phyloP scores from a whole-genome alignment of 140 eudicot genomes.

The Stevia rebaudiana region DNA sequence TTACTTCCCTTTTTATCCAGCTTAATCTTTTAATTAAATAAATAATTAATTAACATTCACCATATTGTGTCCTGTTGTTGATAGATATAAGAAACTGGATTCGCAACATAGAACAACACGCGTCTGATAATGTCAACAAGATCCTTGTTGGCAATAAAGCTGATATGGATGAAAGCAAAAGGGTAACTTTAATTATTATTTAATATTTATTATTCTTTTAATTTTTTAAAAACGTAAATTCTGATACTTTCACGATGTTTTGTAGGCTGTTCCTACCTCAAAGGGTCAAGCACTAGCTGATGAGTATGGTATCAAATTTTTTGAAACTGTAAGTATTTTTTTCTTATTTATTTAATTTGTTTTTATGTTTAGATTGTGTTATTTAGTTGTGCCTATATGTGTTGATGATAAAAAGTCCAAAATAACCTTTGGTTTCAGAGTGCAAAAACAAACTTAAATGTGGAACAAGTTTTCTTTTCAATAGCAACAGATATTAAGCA shows the following conservation, averaged over 20 bases:
- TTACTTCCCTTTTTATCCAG: neutral
- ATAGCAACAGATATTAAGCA: constrained; percentile 88
- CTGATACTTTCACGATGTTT: neutral
- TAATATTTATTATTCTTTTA: neutral
- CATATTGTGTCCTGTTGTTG: constrained; percentile 2
- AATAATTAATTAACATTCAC: neutral
- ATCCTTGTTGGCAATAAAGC: constrained; percentile 84
- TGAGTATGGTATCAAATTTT: constrained; percentile 85
- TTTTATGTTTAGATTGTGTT: neutral
- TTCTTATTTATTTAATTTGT: no score
- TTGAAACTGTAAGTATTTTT: constrained; percentile 93
- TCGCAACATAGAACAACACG: no score
- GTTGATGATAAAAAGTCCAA: neutral
- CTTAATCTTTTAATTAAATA: neutral
- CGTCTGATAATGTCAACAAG: constrained; percentile 85
- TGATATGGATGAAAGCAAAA: constrained; percentile 91
- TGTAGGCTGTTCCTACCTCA: constrained; percentile 84
- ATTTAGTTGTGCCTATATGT: neutral
- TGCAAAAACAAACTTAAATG: constrained; percentile 87
- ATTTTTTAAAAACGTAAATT: neutral
- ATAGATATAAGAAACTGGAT: constrained; percentile 86
- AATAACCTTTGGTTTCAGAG: constrained; percentile 48
- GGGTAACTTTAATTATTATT: constrained; percentile 34
- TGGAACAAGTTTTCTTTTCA: constrained; percentile 91
- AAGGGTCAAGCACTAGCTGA: constrained; percentile 96